A percentile compares a stretch with the other conserved stretches of the same genome.
Conservation (phyloP, 192 early-diverging fungal genomes). For the Backusella mclennaniae region DNA sequence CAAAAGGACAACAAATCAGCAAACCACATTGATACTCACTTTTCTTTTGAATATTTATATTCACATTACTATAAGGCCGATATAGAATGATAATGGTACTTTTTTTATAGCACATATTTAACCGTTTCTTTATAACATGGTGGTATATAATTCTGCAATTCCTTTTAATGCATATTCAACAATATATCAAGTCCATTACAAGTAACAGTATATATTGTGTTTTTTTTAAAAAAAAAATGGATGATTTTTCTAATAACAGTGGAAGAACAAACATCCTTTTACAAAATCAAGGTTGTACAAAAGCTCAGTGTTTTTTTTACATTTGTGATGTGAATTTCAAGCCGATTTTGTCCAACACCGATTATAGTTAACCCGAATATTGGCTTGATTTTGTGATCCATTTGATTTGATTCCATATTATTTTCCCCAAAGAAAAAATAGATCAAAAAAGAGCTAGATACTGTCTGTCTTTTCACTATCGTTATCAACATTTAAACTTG, state of each 20-base stretch:
- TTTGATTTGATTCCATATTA: neutral
- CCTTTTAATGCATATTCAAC: neutral
- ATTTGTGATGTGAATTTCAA: conserved; percentile 3
- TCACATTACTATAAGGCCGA: neutral
- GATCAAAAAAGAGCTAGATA: neutral
- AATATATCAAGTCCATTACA: neutral
- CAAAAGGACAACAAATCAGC: neutral
- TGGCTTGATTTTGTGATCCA: neutral
- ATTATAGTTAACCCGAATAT: neutral
- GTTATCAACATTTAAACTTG: neutral
- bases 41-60: conserved; percentile 7
- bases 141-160: neutral
- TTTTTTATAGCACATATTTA: neutral
- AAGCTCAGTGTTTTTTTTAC: neutral
- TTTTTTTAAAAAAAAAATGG: neutral
- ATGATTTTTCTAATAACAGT: too few species aligned
- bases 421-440: neutral
- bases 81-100: neutral
- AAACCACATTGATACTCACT: neutral
- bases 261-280: neutral
- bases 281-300: neutral
- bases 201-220: neutral
- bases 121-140: too few species aligned
- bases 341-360: neutral
- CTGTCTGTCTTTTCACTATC: neutral